These are phyloP conservation scores for Lactuca sativa DNA, from an alignment of 129 eudicot genomes.

Conservation along the genomic window DNA sequence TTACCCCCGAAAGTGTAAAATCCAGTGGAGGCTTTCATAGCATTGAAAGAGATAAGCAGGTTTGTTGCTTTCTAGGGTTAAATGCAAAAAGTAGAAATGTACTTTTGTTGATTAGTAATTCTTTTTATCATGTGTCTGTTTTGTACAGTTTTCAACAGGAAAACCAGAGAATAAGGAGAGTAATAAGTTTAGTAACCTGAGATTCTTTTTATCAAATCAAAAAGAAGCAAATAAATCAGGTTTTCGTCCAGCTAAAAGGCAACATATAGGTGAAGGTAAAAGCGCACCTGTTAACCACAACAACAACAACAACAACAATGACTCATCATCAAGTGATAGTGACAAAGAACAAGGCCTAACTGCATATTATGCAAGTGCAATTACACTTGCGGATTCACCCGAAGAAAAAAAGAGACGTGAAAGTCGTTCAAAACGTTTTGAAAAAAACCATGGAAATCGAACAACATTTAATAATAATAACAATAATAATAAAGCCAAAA, in stretches of 20 bases:
- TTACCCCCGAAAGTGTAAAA: slow-evolving; percentile 41
- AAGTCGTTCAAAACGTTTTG: slow-evolving; percentile 92
- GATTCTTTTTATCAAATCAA: slow-evolving; percentile 51
- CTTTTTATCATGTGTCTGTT: background rate
- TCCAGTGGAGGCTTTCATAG: slow-evolving; percentile 46
- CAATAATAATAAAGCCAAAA: slow-evolving; percentile 40
- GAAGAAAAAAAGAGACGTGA: slow-evolving; percentile 90
- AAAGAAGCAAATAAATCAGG: slow-evolving; percentile 40
- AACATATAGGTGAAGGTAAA: slow-evolving; percentile 50
- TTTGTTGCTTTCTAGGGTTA: slow-evolving; percentile 9
- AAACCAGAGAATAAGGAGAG: slow-evolving; percentile 55
- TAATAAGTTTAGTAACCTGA: slow-evolving; percentile 39
- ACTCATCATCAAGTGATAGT: slow-evolving; percentile 86
- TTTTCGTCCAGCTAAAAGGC: slow-evolving; percentile 73
- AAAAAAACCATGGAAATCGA: slow-evolving; percentile 60
- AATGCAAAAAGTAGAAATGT: background rate
- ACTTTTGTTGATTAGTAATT: background rate
- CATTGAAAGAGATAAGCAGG: slow-evolving; percentile 63
- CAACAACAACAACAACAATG: slow-evolving; percentile 41
- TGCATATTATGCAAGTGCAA: slow-evolving; percentile 64
- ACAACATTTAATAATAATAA: slow-evolving; percentile 25
- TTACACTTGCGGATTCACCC: slow-evolving; percentile 70
- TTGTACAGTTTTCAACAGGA: slow-evolving; percentile 64
- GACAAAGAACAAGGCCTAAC: slow-evolving; percentile 75
- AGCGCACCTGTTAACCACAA: slow-evolving; percentile 16